phyloP scores from a whole-genome alignment of 257 asterid species.

The Solanum lycopersicoides region DNA sequence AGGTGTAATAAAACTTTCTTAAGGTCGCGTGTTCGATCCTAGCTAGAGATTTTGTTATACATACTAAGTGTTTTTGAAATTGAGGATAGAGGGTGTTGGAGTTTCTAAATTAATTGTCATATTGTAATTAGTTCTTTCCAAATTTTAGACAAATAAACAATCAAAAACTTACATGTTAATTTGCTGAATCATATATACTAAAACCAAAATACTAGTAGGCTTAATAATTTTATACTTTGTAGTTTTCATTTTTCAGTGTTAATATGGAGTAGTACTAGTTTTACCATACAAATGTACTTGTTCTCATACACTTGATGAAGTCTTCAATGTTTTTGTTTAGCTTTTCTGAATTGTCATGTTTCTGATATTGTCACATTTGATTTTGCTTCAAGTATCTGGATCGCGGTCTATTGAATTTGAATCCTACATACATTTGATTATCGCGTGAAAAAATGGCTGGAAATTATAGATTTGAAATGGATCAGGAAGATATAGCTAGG shows the following conservation, averaged over 20 bases:
- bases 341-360: background rate
- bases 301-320: background rate
- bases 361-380: background rate
- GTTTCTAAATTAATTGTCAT: background rate
- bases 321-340: background rate
- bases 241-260: background rate
- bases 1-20: background rate
- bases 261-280: background rate
- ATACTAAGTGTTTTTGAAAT: background rate
- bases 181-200: background rate
- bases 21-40: background rate
- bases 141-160: background rate
- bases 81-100: background rate
- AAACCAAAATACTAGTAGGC: background rate
- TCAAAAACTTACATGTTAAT: background rate
- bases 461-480: constrained; percentile 48
- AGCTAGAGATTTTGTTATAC: background rate
- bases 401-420: background rate
- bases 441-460: constrained; percentile 22
- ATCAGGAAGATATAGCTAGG: constrained; percentile 43
- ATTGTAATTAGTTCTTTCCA: background rate
- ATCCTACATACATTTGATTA: background rate
- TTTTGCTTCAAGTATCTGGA: background rate
- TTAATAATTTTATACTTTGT: background rate
- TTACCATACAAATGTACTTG: background rate